Conservation (phyloP, 768 basidiomycete species). For the Roridomyces roridus region DNA sequence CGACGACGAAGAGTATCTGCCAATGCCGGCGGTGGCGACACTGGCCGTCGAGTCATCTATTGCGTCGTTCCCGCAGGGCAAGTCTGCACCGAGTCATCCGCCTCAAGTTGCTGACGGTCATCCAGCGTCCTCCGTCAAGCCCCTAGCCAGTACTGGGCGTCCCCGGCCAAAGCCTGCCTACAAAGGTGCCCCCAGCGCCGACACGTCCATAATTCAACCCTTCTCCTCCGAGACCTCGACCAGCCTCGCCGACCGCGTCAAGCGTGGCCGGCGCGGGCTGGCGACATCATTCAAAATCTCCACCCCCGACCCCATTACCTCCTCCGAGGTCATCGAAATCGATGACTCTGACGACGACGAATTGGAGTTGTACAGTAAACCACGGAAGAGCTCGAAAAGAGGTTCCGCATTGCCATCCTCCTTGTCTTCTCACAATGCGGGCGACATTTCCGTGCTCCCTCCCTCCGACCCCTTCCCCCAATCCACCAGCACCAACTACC, state of each 20-base stretch:
- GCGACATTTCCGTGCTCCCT: conserved; percentile 10
- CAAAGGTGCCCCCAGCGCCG: conserved; percentile 9
- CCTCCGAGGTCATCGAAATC: conserved; percentile 19
- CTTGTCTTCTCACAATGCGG: conserved; percentile 3
- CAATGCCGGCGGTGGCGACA: not conserved
- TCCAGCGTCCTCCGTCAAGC: conserved; percentile 15
- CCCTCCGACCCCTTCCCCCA: conserved; percentile 19
- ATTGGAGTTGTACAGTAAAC: not conserved
- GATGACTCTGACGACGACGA: conserved; percentile 13
- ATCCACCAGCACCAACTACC: conserved; percentile 13
- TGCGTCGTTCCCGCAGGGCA: conserved; percentile 2
- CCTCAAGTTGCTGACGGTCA: not conserved
- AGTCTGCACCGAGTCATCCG: not conserved
- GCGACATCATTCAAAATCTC: not conserved
- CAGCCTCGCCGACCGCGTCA: conserved; percentile 23
- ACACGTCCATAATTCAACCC: conserved; percentile 10
- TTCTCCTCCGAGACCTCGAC: conserved; percentile 9
- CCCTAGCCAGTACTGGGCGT: conserved; percentile 13
- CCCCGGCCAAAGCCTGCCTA: conserved; percentile 16
- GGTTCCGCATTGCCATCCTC: not conserved
- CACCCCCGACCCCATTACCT: not conserved
- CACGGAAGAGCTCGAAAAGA: not conserved
- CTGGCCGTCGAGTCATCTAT: conserved; percentile 16
- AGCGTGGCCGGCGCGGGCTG: conserved; percentile 7
- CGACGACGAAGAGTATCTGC: conserved; percentile 17